These are phyloP conservation scores for Hyparrhenia diplandra DNA, from an alignment of 176 grass and related monocot species.

Conservation along the genomic window DNA sequence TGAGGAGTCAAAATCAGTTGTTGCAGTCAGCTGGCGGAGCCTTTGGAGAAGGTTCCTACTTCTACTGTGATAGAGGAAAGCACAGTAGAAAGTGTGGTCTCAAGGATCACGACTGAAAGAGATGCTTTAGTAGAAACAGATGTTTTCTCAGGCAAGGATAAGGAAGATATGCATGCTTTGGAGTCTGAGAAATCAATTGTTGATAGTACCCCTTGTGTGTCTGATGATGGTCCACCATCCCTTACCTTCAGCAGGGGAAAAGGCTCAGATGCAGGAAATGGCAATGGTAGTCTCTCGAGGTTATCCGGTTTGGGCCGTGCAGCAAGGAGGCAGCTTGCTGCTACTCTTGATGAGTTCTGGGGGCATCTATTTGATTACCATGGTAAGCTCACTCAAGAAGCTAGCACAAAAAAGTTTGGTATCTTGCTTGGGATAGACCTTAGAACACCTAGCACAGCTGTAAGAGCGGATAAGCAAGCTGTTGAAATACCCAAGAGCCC, in stretches of 20 bases:
- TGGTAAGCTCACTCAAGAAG: conserved; percentile 75
- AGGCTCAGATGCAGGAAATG: conserved; percentile 58
- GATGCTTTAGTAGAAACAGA: conserved; percentile 51
- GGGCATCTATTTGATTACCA: conserved; percentile 93
- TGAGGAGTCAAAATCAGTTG: conserved; percentile 64
- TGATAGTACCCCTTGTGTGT: conserved; percentile 14
- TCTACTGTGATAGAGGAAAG: conserved; percentile 30
- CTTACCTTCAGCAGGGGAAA: conserved; percentile 52
- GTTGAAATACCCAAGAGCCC: conserved; percentile 57
- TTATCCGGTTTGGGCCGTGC: conserved; percentile 91
- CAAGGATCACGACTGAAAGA: conserved; percentile 39
- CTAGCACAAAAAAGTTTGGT: conserved; percentile 63
- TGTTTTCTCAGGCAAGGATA: conserved; percentile 41
- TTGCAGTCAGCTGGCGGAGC: conserved; percentile 51
- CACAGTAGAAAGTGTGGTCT: conserved; percentile 30
- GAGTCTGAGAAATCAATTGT: conserved; percentile 44
- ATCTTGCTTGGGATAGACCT: conserved; percentile 70
- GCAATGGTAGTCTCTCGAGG: conserved; percentile 67
- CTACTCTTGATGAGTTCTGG: conserved; percentile 96
- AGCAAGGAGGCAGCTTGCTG: conserved; percentile 70
- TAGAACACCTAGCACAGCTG: conserved; percentile 52
- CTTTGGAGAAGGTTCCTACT: conserved; percentile 28
- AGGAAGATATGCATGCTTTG: conserved; percentile 33
- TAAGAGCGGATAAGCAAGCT: conserved; percentile 54
- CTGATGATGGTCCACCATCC: conserved; percentile 58